A percentile compares a stretch with the other conserved stretches of the same genome.
Conservation (phyloP, 352 stramenopile species). For the Blastocystis sp. region DNA sequence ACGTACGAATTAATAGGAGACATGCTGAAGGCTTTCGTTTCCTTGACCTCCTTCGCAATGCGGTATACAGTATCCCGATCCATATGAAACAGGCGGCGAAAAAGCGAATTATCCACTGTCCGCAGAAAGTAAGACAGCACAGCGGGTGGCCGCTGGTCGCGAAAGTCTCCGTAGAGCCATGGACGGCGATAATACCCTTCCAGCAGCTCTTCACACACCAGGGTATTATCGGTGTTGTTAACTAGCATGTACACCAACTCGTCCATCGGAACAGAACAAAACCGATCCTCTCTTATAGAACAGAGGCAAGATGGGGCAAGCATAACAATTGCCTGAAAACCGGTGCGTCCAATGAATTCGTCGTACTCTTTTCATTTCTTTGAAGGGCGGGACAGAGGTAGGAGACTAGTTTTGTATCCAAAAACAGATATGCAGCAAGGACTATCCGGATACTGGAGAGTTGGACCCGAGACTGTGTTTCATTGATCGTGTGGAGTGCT, state of each 20-base stretch:
- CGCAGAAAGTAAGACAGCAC: conserved; percentile 41
- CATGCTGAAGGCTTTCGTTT: conserved; percentile 7
- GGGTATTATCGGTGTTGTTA: background rate
- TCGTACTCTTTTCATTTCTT: no score
- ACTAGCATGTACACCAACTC: conserved; percentile 28
- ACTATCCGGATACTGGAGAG: no score
- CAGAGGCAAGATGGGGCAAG: background rate
- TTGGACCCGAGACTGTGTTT: no score
- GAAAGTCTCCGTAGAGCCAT: background rate
- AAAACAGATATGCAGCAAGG: no score
- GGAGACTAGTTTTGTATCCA: no score
- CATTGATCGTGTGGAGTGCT: no score
- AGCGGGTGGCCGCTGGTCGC: background rate
- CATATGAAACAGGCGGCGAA: conserved; percentile 67
- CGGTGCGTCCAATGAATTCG: background rate
- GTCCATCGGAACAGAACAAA: conserved; percentile 5
- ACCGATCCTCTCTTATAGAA: background rate
- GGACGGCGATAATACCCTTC: background rate
- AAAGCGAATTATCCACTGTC: background rate
- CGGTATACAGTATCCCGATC: conserved; percentile 6
- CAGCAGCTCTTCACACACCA: conserved; percentile 22
- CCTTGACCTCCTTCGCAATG: conserved; percentile 11
- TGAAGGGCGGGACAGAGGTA: no score
- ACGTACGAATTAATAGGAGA: background rate
- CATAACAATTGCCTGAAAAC: background rate